Base-by-base conservation (phyloP, 2,329 filamentous ascomycete species). In the Colletotrichum spinosum region DNA sequence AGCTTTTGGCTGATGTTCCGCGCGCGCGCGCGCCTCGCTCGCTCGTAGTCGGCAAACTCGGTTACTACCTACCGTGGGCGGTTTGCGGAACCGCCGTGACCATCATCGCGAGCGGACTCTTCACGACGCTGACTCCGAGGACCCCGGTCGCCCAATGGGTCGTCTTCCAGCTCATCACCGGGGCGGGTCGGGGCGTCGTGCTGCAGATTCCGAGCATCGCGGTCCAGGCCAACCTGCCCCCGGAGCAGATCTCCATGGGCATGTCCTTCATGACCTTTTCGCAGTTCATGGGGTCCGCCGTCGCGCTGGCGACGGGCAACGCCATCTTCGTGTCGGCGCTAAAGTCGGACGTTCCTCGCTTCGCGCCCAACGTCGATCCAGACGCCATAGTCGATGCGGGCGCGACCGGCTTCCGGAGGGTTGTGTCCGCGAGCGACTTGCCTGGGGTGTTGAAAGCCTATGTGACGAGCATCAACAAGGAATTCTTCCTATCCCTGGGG, bases 401-500 rank as follows among this genome's bases (percentile, higher is more conserved):
- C 4, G 81, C 81, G 3, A 78, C 78, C 1, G 75, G 70, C 1
- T 77, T 84, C 46, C 72, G 75, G 15, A 63, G 68, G 1, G 68
- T 78, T 15, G 72, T 83, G 1, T 46, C 70, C 1, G 42, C 67
- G 2, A 59, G 68, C 3, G 70, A 78, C 44, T 60, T 84, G 0
- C 63, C 70, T 0, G 74, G 72, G 8, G 79, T 83, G 1, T 60
- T 84, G 6, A 42, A 68, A 6, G 78, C 81, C 2, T 84, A 84
- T 63, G 71, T 75, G 2, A 74, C 74, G 11, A 75, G 75, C 8
- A 70, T 80, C 1, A 65, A 71, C 25, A 64, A 67, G 6, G 71
- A 72, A 0, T 77, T 77, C 54, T 72, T 72, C 46, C 65, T 71
- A 17, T 73, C 75, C 10, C 70, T 76, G 2, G 78, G 73, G 0